These are phyloP conservation scores for Cytospora piceae DNA, from an alignment of 2,329 filamentous ascomycete species.

Conservation along the genomic window DNA sequence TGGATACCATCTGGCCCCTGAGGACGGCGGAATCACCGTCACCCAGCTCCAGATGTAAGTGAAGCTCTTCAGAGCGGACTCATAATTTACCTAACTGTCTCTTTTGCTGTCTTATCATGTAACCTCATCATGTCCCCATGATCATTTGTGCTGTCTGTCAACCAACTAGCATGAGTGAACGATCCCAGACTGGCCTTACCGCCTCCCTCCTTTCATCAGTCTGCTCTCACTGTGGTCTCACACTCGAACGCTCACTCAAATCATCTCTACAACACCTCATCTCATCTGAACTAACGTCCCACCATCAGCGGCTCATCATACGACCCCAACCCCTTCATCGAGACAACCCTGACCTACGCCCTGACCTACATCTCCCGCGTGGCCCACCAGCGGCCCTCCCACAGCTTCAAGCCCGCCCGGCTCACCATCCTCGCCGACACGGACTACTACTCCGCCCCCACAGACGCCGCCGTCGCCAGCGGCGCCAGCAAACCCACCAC, in stretches of 20 bases:
- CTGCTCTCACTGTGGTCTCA: not conserved
- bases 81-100: slow-evolving; percentile 18
- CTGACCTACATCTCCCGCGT: slow-evolving; percentile 74
- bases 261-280: not conserved
- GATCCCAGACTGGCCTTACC: not conserved
- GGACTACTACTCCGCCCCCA: slow-evolving; percentile 87
- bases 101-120: not conserved
- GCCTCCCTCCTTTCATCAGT: not conserved
- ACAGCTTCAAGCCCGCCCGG: slow-evolving; percentile 67
- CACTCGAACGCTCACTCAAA: not conserved
- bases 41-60: slow-evolving; percentile 80
- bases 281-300: slow-evolving; percentile 16
- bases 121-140: not conserved
- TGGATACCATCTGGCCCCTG: slow-evolving; percentile 70
- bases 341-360: slow-evolving; percentile 85
- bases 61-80: not conserved
- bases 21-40: slow-evolving; percentile 78
- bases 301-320: slow-evolving; percentile 46
- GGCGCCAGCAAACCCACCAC: slow-evolving; percentile 33
- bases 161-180: not conserved
- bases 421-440: slow-evolving; percentile 93
- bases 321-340: slow-evolving; percentile 80
- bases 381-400: slow-evolving; percentile 42
- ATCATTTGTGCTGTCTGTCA: not conserved
- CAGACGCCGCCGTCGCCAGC: slow-evolving; percentile 39